A percentile compares a stretch with the other conserved stretches of the same genome.
phyloP scores from a whole-genome alignment of 176 grass and related monocot genomes.

The Melocanna baccifera region DNA sequence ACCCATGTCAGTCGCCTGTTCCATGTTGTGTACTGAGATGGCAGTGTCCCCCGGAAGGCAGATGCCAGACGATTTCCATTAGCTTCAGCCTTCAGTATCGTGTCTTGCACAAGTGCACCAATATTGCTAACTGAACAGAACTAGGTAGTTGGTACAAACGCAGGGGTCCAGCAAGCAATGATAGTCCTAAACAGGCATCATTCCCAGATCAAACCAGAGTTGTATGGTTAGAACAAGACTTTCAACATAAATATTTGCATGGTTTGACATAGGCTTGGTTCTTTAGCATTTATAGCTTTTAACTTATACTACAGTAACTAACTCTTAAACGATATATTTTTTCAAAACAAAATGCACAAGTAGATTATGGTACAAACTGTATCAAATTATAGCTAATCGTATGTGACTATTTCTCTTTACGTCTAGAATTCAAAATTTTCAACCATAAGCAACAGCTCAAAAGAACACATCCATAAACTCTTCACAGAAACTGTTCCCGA shows the following conservation, averaged over 20 bases:
- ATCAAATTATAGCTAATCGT: no score
- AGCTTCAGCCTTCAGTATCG: conserved; percentile 4
- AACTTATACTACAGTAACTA: no score
- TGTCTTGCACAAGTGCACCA: not conserved
- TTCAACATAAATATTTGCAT: not conserved
- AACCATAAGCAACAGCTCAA: no score
- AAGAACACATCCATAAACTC: no score
- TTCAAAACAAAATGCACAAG: no score
- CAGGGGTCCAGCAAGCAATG: not conserved
- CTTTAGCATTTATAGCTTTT: no score
- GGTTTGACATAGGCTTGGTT: no score
- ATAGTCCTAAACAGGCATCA: not conserved
- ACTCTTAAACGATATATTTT: no score
- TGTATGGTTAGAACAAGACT: not conserved
- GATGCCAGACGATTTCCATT: not conserved
- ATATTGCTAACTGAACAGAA: not conserved
- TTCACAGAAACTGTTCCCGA: not conserved
- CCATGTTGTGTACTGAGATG: not conserved
- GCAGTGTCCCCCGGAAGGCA: conserved; percentile 1
- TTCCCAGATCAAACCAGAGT: not conserved
- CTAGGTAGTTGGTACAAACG: not conserved
- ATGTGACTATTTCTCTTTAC: no score
- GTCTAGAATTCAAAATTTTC: no score
- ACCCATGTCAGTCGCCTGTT: not conserved
- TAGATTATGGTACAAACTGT: no score